phyloP scores from a whole-genome alignment of 1,139 yeast species.

The Dujonia santamariae region DNA sequence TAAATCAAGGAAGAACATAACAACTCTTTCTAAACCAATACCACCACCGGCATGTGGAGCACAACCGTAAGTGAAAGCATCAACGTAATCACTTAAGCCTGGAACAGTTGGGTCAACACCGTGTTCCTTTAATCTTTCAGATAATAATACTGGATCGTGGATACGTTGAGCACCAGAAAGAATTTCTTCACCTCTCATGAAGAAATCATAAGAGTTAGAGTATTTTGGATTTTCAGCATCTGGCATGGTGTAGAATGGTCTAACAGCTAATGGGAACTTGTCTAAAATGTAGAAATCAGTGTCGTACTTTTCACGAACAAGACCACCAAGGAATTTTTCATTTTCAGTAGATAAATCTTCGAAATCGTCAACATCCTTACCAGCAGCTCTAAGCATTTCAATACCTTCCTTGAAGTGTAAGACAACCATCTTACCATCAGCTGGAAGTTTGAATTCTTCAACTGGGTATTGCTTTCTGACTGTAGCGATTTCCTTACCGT shows the following conservation, averaged over 20 bases:
- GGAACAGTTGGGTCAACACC: conserved; percentile 78
- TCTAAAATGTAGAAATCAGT: conserved; percentile 97
- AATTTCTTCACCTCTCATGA: conserved; percentile 99
- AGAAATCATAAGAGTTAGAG: conserved; percentile 96
- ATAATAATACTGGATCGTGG: conserved; percentile 84
- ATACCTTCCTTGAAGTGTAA: conserved; percentile 90
- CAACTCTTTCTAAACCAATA: conserved; percentile 97
- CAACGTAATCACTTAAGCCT: conserved; percentile 86
- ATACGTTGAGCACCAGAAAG: conserved; percentile 99
- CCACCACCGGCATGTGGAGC: conserved; percentile 99
- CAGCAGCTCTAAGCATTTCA: conserved; percentile 75
- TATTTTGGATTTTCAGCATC: conserved; percentile 87
- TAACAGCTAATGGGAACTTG: conserved; percentile 92
- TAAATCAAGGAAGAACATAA: conserved; percentile 95
- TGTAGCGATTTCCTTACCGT: conserved; percentile 75
- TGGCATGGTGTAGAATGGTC: conserved; percentile 99
- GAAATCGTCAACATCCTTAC: conserved; percentile 76
- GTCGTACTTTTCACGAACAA: conserved; percentile 90
- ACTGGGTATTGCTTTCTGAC: conserved; percentile 97
- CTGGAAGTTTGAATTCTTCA: conserved; percentile 93
- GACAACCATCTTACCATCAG: conserved; percentile 85
- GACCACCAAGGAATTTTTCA: conserved; percentile 87
- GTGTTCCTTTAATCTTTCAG: conserved; percentile 76
- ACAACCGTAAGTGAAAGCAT: conserved; percentile 92
- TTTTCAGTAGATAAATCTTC: conserved; percentile 93